Evolutionary conservation across 805 yeast genomes (phyloP).

Genomic region (Schwanniomyces pseudopolymorphus): DNA sequence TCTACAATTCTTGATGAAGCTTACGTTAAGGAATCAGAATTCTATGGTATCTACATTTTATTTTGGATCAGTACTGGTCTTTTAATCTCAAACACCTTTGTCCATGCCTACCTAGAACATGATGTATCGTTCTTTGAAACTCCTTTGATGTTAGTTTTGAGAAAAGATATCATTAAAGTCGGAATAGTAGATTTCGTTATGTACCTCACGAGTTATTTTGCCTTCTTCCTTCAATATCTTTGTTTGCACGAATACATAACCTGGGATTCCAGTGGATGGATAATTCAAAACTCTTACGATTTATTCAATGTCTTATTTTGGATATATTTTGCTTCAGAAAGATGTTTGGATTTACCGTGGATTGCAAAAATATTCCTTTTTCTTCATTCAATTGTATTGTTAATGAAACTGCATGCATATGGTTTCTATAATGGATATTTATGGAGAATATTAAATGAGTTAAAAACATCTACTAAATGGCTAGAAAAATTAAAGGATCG

Average conservation of each 20-base stretch:
- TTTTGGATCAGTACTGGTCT: slow-evolving; percentile 71
- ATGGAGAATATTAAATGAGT: slow-evolving; percentile 61
- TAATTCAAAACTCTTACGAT: slow-evolving; percentile 58
- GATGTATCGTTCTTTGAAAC: slow-evolving; percentile 48
- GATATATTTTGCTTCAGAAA: slow-evolving; percentile 52
- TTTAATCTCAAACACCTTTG: slow-evolving; percentile 50
- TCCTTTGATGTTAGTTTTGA: slow-evolving; percentile 57
- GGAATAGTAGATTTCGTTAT: slow-evolving; percentile 72
- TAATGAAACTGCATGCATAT: slow-evolving; percentile 96
- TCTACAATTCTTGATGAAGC: slow-evolving; percentile 56
- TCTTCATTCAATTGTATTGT: slow-evolving; percentile 77
- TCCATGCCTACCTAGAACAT: slow-evolving; percentile 49
- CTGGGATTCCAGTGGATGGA: slow-evolving; percentile 71
- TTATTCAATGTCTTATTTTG: slow-evolving; percentile 51
- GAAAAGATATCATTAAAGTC: slow-evolving; percentile 61
- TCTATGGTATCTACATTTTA: slow-evolving; percentile 79
- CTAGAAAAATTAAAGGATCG: slow-evolving; percentile 38
- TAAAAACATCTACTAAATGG: slow-evolving; percentile 46
- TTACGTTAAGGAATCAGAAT: slow-evolving; percentile 45
- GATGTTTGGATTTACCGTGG: slow-evolving; percentile 68
- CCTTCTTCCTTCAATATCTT: slow-evolving; percentile 56
- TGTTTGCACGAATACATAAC: slow-evolving; percentile 44
- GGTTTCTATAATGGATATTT: slow-evolving; percentile 90
- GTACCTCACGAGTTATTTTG: slow-evolving; percentile 67
- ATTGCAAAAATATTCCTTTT: slow-evolving; percentile 83